Evolutionary conservation across 177 flowering plant genomes (phyloP).

Genomic region (Vitis hybrid): DNA sequence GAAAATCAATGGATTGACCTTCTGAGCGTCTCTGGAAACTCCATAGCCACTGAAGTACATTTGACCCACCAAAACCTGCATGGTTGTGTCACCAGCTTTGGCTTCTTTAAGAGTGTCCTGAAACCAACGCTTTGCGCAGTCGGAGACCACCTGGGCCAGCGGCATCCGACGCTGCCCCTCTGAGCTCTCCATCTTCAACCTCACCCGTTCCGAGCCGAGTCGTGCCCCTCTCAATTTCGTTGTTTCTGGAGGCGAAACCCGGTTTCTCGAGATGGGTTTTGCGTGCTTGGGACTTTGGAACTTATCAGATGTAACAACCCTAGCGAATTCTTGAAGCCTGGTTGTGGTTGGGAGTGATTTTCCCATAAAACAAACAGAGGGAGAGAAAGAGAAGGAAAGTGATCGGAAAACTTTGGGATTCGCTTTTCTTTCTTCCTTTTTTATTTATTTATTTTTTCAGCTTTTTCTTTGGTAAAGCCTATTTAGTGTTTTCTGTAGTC

Average conservation of each 20-base stretch:
- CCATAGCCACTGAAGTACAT: conserved; percentile 75
- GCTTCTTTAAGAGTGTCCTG: conserved; percentile 67
- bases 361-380: conserved; percentile 23
- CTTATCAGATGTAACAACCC: conserved; percentile 17
- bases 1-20: conserved; percentile 32
- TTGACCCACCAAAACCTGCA: conserved; percentile 74
- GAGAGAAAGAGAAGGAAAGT: too few species aligned
- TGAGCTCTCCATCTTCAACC: conserved; percentile 17
- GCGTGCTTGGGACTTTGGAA: conserved; percentile 8
- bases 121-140: conserved; percentile 65
- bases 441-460: too few species aligned
- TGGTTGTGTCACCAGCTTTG: conserved; percentile 49
- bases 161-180: conserved; percentile 31
- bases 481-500: too few species aligned
- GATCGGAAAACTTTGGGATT: too few species aligned
- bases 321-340: conserved; percentile 22
- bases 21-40: conserved; percentile 45
- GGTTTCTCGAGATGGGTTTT: conserved; percentile 19
- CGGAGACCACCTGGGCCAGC: conserved; percentile 52
- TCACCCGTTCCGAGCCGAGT: conserved; percentile 8
- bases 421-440: too few species aligned
- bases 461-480: too few species aligned
- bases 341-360: conserved; percentile 26
- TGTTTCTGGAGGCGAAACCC: conserved; percentile 11
- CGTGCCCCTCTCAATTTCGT: conserved; percentile 9